Evolutionary conservation across 108 stramenopile species (phyloP), one percentile per base, ranked within the genome.

Genomic region (Cyclotella choctawhatcheeana): DNA sequence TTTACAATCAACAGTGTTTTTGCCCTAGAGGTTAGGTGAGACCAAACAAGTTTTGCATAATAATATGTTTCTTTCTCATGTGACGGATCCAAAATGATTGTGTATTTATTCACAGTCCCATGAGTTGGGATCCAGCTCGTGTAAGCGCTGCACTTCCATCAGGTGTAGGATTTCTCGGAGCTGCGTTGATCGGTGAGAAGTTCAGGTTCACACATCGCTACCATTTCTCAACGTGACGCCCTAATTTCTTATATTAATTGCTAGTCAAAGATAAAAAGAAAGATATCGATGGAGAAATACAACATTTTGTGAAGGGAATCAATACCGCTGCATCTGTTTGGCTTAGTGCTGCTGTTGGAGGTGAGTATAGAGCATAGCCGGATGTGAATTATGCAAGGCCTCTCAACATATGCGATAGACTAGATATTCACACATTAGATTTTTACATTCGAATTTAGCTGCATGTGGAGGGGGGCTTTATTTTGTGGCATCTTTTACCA

Each of bases 141-240:
- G 77, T 93, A 2, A 79, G 84, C 32, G 93, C 93, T 13, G 90
- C 93, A 0, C 88, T 94, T 59, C 93, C 93, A 16, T 84, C 83
- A 0, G 93, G 93, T 3, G 93, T 94, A 26, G 93, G 93, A 21
- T 94, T 94, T 66, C 77, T 94, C 29, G 93, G 93, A 5, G 84
- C 89, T 8, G 93, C 82, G 5, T 64, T 94, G 33, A 91, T 94
- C 37, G 12, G 12, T 40, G 37, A 40, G 37, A 8, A 79, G 84
- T 40, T 90, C 93, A n/a, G 90, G 90, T 0, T 87, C 91, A 54
- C 93, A 90, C 8, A 85, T 82, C 2, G 93, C 90, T 3, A 90
- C 91, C 26, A 90, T 90, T 17, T 94, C 91, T 66, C 77, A 91
- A 26, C 90, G 93, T 12, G 84, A 87, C 7, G 93, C 82, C 6